Base-by-base conservation (phyloP, 306 rosid species). In the Bauhinia variegata region DNA sequence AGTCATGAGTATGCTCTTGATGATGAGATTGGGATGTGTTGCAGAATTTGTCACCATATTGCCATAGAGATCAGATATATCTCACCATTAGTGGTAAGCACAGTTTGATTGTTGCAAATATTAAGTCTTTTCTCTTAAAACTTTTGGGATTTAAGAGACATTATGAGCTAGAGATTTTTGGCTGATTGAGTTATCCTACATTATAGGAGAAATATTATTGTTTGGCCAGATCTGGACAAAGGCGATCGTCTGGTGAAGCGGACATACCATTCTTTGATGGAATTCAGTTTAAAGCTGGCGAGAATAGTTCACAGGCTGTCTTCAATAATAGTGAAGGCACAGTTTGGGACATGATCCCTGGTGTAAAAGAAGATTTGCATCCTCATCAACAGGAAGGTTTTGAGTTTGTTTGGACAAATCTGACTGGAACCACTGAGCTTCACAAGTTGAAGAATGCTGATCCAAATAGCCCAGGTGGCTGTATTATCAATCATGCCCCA, bases 401-500 rank as follows among this genome's bases (percentile, higher is more conserved):
- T 23, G 81, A 80, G 72, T 80, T 80, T 50, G 56, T 80, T 12
- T 80, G 84, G 84, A 60, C 23, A 11, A 80, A 66, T 33, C 15
- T 80, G 60, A 73, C 63, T 9, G 75, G 81, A 61, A 75, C 39
- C 63, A 71, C 32, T 8, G 58, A 71, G 38, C 68, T 71, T n/a
- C 12, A 7, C 1, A 14, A 11, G 44, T 55, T 75, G 63, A 71
- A 66, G 68, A 75, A 9, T 7, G 47, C 30, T 52, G 51, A 66
- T 14, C 71, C 60, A 5, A 1, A 8, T 5, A 52, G 60, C 0
- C 63, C 43, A 0, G 81, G 84, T 13, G 84, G 84, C 0, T 80
- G 84, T 55, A 80, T 80, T 41, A 71, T 80, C 11, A 75, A 75
- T 5, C 84, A 80, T 66, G 81, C 81, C 31, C 84, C 84, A 5